Base-by-base conservation (phyloP, 169 alveolate genomes). In the Plasmodium ovale region DNA sequence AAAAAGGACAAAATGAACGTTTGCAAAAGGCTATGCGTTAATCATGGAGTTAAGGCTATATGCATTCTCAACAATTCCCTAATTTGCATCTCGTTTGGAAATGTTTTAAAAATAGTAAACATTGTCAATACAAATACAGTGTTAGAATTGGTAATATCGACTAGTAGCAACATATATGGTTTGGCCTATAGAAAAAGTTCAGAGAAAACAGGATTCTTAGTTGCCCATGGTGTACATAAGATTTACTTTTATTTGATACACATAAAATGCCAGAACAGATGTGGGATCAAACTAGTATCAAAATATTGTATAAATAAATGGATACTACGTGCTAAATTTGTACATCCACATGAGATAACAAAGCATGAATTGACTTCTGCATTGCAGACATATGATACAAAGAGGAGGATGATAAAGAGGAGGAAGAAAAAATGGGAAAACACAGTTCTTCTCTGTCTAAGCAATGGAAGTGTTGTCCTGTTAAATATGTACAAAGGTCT, bases 161-260 rank as follows among this genome's bases (percentile, higher is more conserved):
- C 60, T 5, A 82, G 90, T 58, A 82, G 90, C 44, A 49, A 82
- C 44, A 68, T 82, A 37, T 82, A 82, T 69, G 90, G 90, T 6
- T 37, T 82, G 25, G 16, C 42, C 33, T 82, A 65, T 39, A 67
- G 67, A 65, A 68, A 58, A 23, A 19, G 29, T 25, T 47, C 14
- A 25, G 25, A 54, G 1, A 65, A 68, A 2, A 67, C 19, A 14
- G 90, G 90, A 3, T 65, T 67, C 3, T 67, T 82, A 65, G 39
- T 82, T 16, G 82, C 85, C n/a, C 84, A 82, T 33, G 82, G 90
- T 6, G 90, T 82, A 42, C 90, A 82, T 58, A 82, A 82, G 67
- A 82, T 82, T 33, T 82, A 82, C 54, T 49, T 56, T 31, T 82
- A 42, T 37, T 33, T 1, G 27, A 29, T 82, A 67, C 10, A 51